Evolutionary conservation across 345 rosid genomes (phyloP).

Genomic region (Kernera saxatilis): DNA sequence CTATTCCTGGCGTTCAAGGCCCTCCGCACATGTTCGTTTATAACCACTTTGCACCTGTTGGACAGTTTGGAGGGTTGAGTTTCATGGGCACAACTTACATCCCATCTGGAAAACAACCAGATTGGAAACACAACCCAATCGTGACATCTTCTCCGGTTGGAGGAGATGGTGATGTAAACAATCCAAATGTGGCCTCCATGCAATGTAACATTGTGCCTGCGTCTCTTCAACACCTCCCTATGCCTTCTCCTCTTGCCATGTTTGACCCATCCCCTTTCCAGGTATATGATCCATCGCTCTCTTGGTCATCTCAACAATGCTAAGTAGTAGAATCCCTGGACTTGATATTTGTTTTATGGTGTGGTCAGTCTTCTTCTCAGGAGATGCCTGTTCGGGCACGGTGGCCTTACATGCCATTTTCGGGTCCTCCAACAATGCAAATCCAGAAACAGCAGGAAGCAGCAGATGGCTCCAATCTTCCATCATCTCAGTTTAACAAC

Average conservation of each 20-base stretch:
- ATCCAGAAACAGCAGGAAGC: slow-evolving; percentile 61
- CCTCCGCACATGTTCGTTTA: slow-evolving; percentile 95
- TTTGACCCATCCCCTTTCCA: slow-evolving; percentile 95
- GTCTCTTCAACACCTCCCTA: slow-evolving; percentile 79
- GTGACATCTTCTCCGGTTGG: slow-evolving; percentile 49
- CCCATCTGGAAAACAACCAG: slow-evolving; percentile 91
- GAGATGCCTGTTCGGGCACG: slow-evolving; percentile 72
- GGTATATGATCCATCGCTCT: slow-evolving; percentile 37
- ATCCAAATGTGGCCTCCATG: slow-evolving; percentile 46
- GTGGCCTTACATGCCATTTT: slow-evolving; percentile 72
- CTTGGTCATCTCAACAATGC: not conserved
- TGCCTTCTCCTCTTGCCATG: slow-evolving; percentile 80
- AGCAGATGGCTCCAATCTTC: slow-evolving; percentile 27
- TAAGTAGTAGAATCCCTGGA: slow-evolving; percentile 8
- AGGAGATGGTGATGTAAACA: slow-evolving; percentile 61
- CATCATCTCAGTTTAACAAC: slow-evolving; percentile 54
- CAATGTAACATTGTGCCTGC: slow-evolving; percentile 65
- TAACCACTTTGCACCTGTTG: slow-evolving; percentile 97
- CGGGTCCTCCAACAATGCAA: slow-evolving; percentile 50
- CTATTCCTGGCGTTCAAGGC: slow-evolving; percentile 85
- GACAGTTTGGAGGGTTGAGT: slow-evolving; percentile 96
- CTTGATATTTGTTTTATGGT: not conserved
- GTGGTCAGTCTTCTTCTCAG: slow-evolving; percentile 59
- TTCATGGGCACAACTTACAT: slow-evolving; percentile 91
- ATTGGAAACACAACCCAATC: slow-evolving; percentile 78